Conservation (phyloP, 176 grass and related monocot species). For the Eleusine indica region DNA sequence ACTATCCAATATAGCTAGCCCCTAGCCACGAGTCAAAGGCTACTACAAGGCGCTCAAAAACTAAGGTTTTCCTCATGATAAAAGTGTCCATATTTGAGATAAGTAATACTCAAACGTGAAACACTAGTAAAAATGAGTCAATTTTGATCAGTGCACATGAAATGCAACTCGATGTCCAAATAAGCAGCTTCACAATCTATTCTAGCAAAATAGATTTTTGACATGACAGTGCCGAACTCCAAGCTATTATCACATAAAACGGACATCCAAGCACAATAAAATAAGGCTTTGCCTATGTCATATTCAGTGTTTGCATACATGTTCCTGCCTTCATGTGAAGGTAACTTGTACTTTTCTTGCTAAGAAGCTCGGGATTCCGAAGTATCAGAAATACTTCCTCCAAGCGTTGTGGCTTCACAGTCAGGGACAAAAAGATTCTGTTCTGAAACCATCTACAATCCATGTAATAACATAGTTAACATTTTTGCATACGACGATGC, state of each 20-base stretch:
- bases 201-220: background rate
- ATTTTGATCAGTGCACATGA: background rate
- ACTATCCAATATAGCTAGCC: no score
- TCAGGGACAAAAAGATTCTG: background rate
- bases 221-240: background rate
- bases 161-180: background rate
- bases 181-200: background rate
- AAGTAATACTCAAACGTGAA: no score
- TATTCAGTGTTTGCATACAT: conserved; percentile 5
- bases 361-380: background rate
- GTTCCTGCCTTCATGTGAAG: background rate
- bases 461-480: background rate
- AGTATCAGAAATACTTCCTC: background rate
- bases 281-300: background rate
- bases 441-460: background rate
- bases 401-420: background rate
- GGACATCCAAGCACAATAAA: background rate
- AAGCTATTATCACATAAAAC: background rate
- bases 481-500: background rate
- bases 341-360: background rate
- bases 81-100: background rate
- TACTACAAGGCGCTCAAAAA: no score
- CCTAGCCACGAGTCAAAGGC: no score
- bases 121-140: background rate
- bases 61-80: no score